phyloP scores from a whole-genome alignment of 2,329 filamentous ascomycete genomes.

The Microcyclosporella mali region DNA sequence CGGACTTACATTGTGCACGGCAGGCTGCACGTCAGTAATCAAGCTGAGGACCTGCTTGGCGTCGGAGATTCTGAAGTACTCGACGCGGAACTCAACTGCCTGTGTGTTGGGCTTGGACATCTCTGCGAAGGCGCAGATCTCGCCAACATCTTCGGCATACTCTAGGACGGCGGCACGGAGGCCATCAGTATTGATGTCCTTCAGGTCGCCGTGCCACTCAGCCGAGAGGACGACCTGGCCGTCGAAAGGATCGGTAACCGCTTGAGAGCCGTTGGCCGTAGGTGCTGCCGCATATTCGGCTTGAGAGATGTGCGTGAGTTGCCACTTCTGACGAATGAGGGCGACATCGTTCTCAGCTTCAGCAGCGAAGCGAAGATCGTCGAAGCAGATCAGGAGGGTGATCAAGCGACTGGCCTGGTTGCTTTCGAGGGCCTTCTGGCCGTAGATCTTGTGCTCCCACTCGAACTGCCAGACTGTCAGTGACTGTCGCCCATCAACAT shows the following conservation, averaged over 20 bases:
- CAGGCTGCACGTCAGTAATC: conserved; percentile 5
- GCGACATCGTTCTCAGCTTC: neutral
- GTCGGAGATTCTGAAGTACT: conserved; percentile 22
- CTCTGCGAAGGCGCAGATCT: conserved; percentile 19
- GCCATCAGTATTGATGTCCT: conserved; percentile 11
- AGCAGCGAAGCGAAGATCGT: conserved; percentile 33
- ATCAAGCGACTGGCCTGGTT: conserved; percentile 3
- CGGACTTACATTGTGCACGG: conserved; percentile 14
- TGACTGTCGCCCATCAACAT: neutral
- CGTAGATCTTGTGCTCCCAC: conserved; percentile 13
- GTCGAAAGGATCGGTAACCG: conserved; percentile 11
- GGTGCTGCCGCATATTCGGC: conserved; percentile 16
- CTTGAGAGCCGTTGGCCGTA: neutral
- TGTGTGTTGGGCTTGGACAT: conserved; percentile 5
- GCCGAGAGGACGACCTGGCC: conserved; percentile 26
- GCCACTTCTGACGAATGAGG: conserved; percentile 1
- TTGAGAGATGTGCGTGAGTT: conserved; percentile 13
- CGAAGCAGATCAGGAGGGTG: conserved; percentile 30
- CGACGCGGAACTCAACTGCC: conserved; percentile 23
- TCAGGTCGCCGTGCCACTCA: conserved; percentile 9
- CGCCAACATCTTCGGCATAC: conserved; percentile 19
- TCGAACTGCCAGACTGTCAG: conserved; percentile 19
- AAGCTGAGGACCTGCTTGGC: conserved; percentile 17
- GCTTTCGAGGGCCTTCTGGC: conserved; percentile 1
- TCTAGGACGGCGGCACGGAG: conserved; percentile 9